These are phyloP conservation scores for Neurospora intermedia DNA, from an alignment of 495 filamentous ascomycete genomes.

Conservation along the genomic window DNA sequence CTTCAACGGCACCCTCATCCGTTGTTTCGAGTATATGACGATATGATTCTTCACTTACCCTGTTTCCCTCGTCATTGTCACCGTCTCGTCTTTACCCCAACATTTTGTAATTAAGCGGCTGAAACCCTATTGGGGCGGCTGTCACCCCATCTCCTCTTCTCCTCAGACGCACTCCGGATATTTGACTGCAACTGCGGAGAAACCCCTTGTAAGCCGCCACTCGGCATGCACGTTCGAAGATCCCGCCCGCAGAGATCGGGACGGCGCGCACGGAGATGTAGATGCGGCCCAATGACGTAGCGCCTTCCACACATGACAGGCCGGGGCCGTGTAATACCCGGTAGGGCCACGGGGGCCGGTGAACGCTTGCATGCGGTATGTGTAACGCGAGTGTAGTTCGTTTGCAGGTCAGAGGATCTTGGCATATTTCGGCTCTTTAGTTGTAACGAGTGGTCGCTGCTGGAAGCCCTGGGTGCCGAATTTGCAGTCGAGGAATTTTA, in stretches of 20 bases:
- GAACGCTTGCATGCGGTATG: neutral
- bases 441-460: neutral
- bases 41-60: neutral
- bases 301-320: neutral
- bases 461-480: neutral
- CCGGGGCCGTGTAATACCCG: neutral
- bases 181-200: neutral
- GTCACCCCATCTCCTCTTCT: neutral
- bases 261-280: neutral
- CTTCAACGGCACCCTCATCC: neutral
- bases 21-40: neutral
- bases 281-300: neutral
- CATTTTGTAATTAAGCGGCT: neutral
- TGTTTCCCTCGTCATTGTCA: neutral
- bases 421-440: neutral
- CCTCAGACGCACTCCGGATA: neutral
- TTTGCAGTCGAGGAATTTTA: neutral
- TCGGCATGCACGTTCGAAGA: neutral
- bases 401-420: neutral
- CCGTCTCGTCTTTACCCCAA: neutral
- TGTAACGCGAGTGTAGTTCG: neutral
- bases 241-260: neutral
- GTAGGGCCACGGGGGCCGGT: neutral
- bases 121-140: neutral
- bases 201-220: neutral